phyloP scores from a whole-genome alignment of 2,329 filamentous ascomycete species.

The Chaetomium globosum region DNA sequence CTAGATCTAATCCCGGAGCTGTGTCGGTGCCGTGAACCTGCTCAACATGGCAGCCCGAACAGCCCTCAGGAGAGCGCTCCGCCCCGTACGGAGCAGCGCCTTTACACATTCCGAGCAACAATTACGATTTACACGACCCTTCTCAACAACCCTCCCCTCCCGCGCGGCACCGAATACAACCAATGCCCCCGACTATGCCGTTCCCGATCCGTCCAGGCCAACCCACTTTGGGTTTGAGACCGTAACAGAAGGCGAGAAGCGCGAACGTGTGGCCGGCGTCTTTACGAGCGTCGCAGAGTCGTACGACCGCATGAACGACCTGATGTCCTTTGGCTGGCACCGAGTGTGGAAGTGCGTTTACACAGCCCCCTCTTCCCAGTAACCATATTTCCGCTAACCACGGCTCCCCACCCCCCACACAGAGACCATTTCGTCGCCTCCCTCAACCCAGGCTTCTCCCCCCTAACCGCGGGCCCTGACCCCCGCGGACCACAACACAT shows the following conservation, averaged over 20 bases:
- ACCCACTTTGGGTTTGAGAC: conserved; percentile 94
- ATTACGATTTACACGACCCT: conserved; percentile 21
- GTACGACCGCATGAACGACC: conserved; percentile 98
- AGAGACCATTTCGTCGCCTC: conserved; percentile 89
- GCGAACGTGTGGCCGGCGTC: conserved; percentile 72
- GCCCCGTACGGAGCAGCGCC: conserved; percentile 20
- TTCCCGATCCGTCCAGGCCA: conserved; percentile 41
- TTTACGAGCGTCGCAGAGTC: conserved; percentile 93
- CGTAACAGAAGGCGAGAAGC: conserved; percentile 77
- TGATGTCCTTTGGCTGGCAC: conserved; percentile 98
- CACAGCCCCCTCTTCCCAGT: conserved; percentile 6
- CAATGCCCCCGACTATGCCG: conserved; percentile 32
- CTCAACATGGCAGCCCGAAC: conserved; percentile 29
- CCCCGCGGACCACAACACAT: conserved; percentile 65
- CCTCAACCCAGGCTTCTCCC: conserved; percentile 75
- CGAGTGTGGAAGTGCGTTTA: conserved; percentile 78
- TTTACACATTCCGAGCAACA: conserved; percentile 15
- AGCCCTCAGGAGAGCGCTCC: conserved; percentile 32
- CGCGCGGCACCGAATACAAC: conserved; percentile 15
- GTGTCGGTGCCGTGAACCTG: conserved; percentile 4
- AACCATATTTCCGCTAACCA: conserved; percentile 1
- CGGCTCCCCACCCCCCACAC: background rate
- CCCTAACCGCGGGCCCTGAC: conserved; percentile 49
- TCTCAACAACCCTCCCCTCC: conserved; percentile 25
- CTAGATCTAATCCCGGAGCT: conserved; percentile 20